These are phyloP conservation scores for Pseudocercospora crystallina DNA, from an alignment of 2,329 filamentous ascomycete genomes.

Conservation along the genomic window DNA sequence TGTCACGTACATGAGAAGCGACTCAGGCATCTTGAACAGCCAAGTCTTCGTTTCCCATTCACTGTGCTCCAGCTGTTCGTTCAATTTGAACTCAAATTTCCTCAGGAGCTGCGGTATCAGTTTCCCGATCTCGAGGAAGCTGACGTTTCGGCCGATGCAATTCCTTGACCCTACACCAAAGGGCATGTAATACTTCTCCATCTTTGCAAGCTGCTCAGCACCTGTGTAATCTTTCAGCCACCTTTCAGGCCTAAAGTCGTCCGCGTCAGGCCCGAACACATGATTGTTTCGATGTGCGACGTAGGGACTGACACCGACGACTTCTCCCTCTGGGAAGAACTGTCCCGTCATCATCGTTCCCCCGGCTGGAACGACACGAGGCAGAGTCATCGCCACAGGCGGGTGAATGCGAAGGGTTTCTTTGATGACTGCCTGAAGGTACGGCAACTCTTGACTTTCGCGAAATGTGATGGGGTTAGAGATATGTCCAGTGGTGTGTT, in stretches of 20 bases:
- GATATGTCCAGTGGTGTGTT: conserved; percentile 25
- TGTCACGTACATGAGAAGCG: too few relatives aligned
- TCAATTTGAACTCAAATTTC: conserved; percentile 21
- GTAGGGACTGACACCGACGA: conserved; percentile 35
- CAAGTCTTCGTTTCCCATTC: neutral
- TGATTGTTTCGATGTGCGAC: conserved; percentile 32
- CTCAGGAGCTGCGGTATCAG: conserved; percentile 29
- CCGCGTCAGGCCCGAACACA: conserved; percentile 34
- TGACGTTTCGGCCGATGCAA: conserved; percentile 35
- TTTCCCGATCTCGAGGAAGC: conserved; percentile 30
- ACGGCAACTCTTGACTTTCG: conserved; percentile 39
- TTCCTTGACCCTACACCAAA: conserved; percentile 35
- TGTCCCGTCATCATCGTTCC: conserved; percentile 38
- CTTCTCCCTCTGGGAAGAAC: conserved; percentile 32
- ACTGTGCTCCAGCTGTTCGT: too few relatives aligned
- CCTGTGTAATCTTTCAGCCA: conserved; percentile 32
- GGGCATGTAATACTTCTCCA: conserved; percentile 34
- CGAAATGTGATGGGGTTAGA: conserved; percentile 29
- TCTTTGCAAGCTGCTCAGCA: conserved; percentile 41
- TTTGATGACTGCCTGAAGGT: conserved; percentile 45
- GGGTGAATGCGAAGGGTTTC: conserved; percentile 47
- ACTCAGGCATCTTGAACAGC: neutral
- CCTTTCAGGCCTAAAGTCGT: conserved; percentile 36
- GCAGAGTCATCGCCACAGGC: conserved; percentile 41
- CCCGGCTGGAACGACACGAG: conserved; percentile 38